Evolutionary conservation across 148 eudicot genomes (phyloP).

Genomic region (Rheum nobile): DNA sequence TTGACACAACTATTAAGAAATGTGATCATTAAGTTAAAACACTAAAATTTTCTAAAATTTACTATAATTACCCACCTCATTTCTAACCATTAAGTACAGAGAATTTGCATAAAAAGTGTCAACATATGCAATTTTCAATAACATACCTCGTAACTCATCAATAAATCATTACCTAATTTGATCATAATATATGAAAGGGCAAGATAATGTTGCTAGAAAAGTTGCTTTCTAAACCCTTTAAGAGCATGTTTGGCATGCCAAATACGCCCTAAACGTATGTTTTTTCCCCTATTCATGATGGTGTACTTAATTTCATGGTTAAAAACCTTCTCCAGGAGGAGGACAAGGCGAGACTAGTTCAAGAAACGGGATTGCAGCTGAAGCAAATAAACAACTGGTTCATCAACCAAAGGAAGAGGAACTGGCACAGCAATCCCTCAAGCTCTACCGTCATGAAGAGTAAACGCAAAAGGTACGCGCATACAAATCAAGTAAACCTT

Average conservation of each 20-base stretch:
- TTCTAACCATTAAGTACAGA: no score
- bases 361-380: conserved; percentile 86
- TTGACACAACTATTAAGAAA: no score
- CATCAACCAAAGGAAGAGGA: conserved; percentile 90
- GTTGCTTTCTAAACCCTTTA: not conserved
- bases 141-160: no score
- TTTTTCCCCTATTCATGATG: not conserved
- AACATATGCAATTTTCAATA: no score
- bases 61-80: no score
- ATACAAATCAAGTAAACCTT: not conserved
- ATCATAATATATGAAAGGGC: not conserved
- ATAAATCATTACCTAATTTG: no score
- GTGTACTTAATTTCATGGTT: not conserved
- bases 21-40: no score
- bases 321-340: conserved; percentile 61
- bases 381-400: conserved; percentile 98
- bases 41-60: no score
- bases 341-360: conserved; percentile 88
- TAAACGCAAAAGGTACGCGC: conserved; percentile 73
- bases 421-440: conserved; percentile 91
- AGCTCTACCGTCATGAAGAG: conserved; percentile 52
- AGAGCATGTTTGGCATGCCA: not conserved
- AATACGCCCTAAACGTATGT: not conserved
- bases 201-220: not conserved
- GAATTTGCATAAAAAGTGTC: no score